Evolutionary conservation across 2,329 filamentous ascomycete genomes (phyloP), one percentile per base, ranked within the genome.

Genomic region (Escovopsis sp.): DNA sequence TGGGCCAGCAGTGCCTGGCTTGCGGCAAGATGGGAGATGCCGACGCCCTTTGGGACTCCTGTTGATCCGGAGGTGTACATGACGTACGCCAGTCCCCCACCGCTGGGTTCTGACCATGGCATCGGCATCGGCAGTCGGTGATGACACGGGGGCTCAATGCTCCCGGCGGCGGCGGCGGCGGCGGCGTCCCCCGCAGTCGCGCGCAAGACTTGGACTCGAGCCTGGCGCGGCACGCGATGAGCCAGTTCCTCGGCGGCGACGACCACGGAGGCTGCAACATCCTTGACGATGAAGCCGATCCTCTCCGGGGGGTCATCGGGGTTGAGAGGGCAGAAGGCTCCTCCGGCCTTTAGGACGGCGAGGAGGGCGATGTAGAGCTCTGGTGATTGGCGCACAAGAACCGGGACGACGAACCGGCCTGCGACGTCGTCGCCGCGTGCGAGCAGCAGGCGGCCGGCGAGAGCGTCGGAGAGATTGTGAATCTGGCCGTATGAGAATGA

Each of bases 51-150:
- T 0, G 88, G 88, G 5, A 79, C 76, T 11, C 88, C 88, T 1
- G 87, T 94, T 5, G 85, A 93, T 3, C 87, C 87, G 37, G 85
- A 93, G 1, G 88, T 94, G 57, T 94, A 95, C 77, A 94, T 87
- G 45, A 94, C 75, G 64, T 95, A 95, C 20, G 88, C 86, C 20
- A 88, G 57, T 45, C n/a, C n/a, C n/a, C n/a, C n/a, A n/a, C 71
- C 63, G 1, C 63, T 52, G 1, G 61, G 52, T 1, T 34, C 39
- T n/a, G 53, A n/a, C n/a, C n/a, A n/a, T n/a, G n/a, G n/a, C n/a
- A n/a, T n/a, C n/a, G n/a, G 20, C 20, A 20, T 20, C 20, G 20
- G 20, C 20, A 20, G 20, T 20, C 20, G 20, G 43, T 51, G 49
- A 41, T 48, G 45, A 11, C 24, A 46, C 31, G 20, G 34, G 6